Evolutionary conservation across 2,329 filamentous ascomycete species (phyloP).

Genomic region (Chaetomium sp.): DNA sequence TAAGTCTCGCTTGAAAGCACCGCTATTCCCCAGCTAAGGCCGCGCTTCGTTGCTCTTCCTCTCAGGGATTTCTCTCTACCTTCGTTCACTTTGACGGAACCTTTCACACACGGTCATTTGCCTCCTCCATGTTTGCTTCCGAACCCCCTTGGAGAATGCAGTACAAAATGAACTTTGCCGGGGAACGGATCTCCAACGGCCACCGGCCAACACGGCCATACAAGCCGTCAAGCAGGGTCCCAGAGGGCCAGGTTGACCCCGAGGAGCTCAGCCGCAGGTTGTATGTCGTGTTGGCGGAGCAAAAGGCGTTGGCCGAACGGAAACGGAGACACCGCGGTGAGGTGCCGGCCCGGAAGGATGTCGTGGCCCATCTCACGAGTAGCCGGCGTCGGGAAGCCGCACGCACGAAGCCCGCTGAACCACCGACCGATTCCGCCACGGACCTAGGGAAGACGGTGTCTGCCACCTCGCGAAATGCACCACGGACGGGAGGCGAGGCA

Average conservation of each 20-base stretch:
- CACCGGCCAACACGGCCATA: neutral
- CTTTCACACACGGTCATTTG: neutral
- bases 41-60: neutral
- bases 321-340: constrained; percentile 22
- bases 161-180: constrained; percentile 19
- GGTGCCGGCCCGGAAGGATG: constrained; percentile 3
- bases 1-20: neutral
- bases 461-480: neutral
- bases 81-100: neutral
- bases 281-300: constrained; percentile 43
- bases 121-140: neutral
- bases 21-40: neutral
- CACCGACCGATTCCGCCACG: constrained; percentile 12
- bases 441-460: constrained; percentile 12
- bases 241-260: constrained; percentile 42
- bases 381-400: neutral
- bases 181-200: constrained; percentile 12
- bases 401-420: neutral
- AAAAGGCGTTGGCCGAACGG: constrained; percentile 37
- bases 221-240: neutral
- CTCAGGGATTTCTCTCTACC: neutral
- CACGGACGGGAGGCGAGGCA: too few species aligned
- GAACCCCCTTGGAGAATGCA: constrained; percentile 16
- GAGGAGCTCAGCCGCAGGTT: constrained; percentile 50
- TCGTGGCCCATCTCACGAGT: neutral